A percentile compares a stretch with the other conserved stretches of the same genome.
phyloP scores from a whole-genome alignment of 768 basidiomycete genomes.

The Kwoniella europaea region DNA sequence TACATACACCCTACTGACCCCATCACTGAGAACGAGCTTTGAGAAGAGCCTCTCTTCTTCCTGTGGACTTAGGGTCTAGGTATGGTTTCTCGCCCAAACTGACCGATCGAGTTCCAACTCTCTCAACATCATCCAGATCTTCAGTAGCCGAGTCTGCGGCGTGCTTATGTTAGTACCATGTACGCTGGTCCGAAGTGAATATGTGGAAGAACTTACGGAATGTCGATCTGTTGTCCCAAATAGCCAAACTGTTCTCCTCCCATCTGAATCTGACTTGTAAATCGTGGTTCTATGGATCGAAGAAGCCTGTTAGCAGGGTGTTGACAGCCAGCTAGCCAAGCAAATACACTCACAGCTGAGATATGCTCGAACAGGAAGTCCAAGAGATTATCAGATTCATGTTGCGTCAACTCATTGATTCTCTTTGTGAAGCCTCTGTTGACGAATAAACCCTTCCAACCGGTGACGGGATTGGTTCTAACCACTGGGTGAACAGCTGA shows the following conservation, averaged over 20 bases:
- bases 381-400: conserved; percentile 63
- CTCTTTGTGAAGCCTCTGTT: conserved; percentile 67
- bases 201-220: conserved; percentile 30
- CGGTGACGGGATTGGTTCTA: conserved; percentile 67
- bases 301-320: no score
- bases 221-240: conserved; percentile 68
- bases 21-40: neutral
- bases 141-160: conserved; percentile 33
- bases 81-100: conserved; percentile 66
- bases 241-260: conserved; percentile 63
- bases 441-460: conserved; percentile 67
- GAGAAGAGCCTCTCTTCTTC: conserved; percentile 33
- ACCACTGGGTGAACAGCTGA: conserved; percentile 65
- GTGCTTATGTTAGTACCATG: neutral
- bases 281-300: conserved; percentile 64
- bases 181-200: no score
- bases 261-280: conserved; percentile 64
- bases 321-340: neutral
- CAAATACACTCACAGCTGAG: conserved; percentile 49
- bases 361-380: conserved; percentile 62
- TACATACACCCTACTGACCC: neutral
- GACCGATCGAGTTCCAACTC: conserved; percentile 64
- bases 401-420: conserved; percentile 64
- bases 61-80: conserved; percentile 58
- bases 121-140: conserved; percentile 32